Evolutionary conservation across 2,329 filamentous ascomycete species (phyloP).

Genomic region (Aspergillus calidoustus): DNA sequence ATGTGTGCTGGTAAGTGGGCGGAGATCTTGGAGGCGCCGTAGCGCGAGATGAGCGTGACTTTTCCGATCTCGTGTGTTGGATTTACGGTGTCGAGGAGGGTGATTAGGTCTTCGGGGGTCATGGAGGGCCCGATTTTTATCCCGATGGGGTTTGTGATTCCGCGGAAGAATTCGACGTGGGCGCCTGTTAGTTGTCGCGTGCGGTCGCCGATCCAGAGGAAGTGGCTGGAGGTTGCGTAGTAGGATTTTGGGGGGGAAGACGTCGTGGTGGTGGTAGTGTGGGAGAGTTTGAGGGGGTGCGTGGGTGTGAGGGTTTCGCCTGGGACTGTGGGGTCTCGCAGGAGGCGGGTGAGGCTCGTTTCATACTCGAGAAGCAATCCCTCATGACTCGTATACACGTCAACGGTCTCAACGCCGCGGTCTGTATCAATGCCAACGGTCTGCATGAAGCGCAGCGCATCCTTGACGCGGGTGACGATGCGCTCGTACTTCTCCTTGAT

Average conservation of each 20-base stretch:
- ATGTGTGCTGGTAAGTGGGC: conserved; percentile 83
- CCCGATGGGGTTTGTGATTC: conserved; percentile 92
- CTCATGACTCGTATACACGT: conserved; percentile 95
- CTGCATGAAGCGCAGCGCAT: conserved; percentile 90
- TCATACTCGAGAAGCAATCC: conserved; percentile 94
- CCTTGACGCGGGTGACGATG: conserved; percentile 84
- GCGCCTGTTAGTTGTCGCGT: conserved; percentile 91
- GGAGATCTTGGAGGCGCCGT: conserved; percentile 79
- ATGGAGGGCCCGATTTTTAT: conserved; percentile 95
- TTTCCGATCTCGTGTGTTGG: conserved; percentile 82
- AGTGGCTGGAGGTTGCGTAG: conserved; percentile 95
- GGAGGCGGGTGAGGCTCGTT: conserved; percentile 77
- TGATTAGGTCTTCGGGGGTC: conserved; percentile 72
- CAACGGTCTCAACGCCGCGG: conserved; percentile 84
- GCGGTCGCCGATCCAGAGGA: conserved; percentile 97
- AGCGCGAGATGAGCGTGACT: conserved; percentile 93
- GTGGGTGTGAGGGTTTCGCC: conserved; percentile 21
- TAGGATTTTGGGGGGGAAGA: conserved; percentile 61
- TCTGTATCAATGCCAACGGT: conserved; percentile 89
- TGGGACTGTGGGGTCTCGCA: conserved; percentile 63
- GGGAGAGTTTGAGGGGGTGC: conserved; percentile 65
- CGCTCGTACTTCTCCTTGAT: conserved; percentile 84
- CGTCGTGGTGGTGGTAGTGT: conserved; percentile 19
- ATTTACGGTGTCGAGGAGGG: conserved; percentile 83
- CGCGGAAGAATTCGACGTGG: conserved; percentile 97